phyloP scores from a whole-genome alignment of 805 yeast genomes.

The Kazachstania africana region DNA sequence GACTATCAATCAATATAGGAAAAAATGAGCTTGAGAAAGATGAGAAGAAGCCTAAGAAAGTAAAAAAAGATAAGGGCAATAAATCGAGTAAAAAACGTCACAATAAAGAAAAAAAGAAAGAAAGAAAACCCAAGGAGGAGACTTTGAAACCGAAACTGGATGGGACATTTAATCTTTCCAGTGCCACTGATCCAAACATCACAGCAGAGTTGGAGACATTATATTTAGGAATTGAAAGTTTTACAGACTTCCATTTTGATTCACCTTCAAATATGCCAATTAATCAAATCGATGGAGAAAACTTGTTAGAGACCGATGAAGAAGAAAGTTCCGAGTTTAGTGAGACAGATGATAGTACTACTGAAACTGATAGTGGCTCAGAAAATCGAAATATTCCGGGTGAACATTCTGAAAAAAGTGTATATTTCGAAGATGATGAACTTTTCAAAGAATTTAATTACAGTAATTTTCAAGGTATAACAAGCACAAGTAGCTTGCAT shows the following conservation, averaged over 20 bases:
- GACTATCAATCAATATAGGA: conserved; percentile 3
- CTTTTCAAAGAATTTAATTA: background rate
- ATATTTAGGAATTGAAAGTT: conserved; percentile 6
- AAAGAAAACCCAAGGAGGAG: too few species aligned
- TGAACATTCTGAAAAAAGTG: background rate
- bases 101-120: too few species aligned
- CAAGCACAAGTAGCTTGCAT: background rate
- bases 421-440: too few species aligned
- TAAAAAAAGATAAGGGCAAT: too few species aligned
- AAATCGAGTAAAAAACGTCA: too few species aligned
- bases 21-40: conserved; percentile 1
- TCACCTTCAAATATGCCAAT: background rate
- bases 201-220: too few species aligned
- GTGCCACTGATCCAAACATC: too few species aligned
- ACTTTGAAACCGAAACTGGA: too few species aligned
- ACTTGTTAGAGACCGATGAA: background rate
- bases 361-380: background rate
- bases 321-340: background rate
- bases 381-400: background rate
- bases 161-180: too few species aligned
- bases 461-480: background rate
- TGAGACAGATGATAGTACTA: background rate
- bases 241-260: too few species aligned
- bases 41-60: background rate
- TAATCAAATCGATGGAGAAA: too few species aligned